Percentiles rank a stretch among this genome's conserved stretches.
phyloP scores from a whole-genome alignment of 139 green algal genomes.

The Tetraselmis striata region DNA sequence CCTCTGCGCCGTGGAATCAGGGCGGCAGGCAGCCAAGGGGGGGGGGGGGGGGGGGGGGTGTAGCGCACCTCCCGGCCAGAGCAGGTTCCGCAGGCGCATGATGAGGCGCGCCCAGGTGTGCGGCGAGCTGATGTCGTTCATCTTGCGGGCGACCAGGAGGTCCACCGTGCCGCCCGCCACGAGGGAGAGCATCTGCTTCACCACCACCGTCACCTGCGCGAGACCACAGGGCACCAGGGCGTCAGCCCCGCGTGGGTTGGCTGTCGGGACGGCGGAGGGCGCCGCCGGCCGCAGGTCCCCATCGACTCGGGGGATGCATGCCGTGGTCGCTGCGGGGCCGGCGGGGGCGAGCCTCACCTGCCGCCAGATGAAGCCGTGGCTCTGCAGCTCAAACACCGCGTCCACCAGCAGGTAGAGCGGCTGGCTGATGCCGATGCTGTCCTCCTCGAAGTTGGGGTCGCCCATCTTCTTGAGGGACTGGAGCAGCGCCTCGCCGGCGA shows the following conservation, averaged over 20 bases:
- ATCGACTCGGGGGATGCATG: too few relatives aligned
- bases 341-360: constrained; percentile 28
- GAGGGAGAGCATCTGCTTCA: constrained; percentile 61
- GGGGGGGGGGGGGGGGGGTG: too few relatives aligned
- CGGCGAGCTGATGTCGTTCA: constrained; percentile 25
- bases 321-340: too few relatives aligned
- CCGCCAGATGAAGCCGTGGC: constrained; percentile 52
- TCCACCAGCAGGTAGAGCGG: constrained; percentile 63
- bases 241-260: too few relatives aligned
- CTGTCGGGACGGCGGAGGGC: too few relatives aligned
- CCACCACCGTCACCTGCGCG: constrained; percentile 39
- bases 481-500: not conserved
- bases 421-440: constrained; percentile 39
- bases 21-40: too few relatives aligned
- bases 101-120: constrained; percentile 59
- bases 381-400: constrained; percentile 56
- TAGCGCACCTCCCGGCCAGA: constrained; percentile 55
- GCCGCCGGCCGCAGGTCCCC: too few relatives aligned
- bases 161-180: constrained; percentile 71
- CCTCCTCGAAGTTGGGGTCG: constrained; percentile 15
- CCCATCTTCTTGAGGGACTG: not conserved
- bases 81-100: constrained; percentile 40
- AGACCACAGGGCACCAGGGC: too few relatives aligned
- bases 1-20: too few relatives aligned
- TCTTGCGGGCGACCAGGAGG: constrained; percentile 21